Evolutionary conservation across 176 grass and related monocot genomes (phyloP), one percentile per base, ranked within the genome.

Genomic region (Typha latifolia): DNA sequence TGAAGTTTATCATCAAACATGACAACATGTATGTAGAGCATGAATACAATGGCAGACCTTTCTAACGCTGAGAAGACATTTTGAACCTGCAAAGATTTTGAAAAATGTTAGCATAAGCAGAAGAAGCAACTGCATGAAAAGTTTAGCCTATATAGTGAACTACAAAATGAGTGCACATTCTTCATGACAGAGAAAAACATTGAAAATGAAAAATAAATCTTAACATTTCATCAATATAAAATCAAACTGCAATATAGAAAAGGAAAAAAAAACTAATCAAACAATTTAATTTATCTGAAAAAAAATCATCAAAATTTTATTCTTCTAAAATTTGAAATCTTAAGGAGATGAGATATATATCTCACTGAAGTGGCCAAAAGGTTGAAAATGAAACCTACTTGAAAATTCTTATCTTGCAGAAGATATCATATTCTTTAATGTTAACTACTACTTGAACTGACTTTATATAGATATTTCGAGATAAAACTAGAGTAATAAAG

Each of bases 31-130:
- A 31, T 32, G 49, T 15, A 57, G 52, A 56, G 47, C 16, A 51
- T 22, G 29, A 8, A 18, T 49, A 47, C 57, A 71, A 66, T 5
- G 16, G 4, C 62, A 48, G 71, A 95, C 90, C 90, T 95, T 86
- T 95, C 80, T 37, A 84, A 43, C 3, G 52, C 15, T 43, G 86
- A 86, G 81, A 95, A 95, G 10, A 82, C 68, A 71, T 12, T 20
- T 73, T 95, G 86, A 71, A 95, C 80, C 90, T 95, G 78, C 63
- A 82, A 67, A 66, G 22, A 49, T 23, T 64, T 31, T n/a, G 61
- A 43, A 27, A 12, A 50, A 72, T 70, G 31, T 78, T 62, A 29
- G 14, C 55, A 57, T 67, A 66, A 18, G 13, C 12, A 22, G n/a
- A 51, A 59, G 49, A 47, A 66, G 27, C 43, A 64, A 64, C 14